Evolutionary conservation across 371 early-diverging fungal genomes (phyloP), one percentile per base, ranked within the genome.

Genomic region (Thermomucor indicae-seudaticae): DNA sequence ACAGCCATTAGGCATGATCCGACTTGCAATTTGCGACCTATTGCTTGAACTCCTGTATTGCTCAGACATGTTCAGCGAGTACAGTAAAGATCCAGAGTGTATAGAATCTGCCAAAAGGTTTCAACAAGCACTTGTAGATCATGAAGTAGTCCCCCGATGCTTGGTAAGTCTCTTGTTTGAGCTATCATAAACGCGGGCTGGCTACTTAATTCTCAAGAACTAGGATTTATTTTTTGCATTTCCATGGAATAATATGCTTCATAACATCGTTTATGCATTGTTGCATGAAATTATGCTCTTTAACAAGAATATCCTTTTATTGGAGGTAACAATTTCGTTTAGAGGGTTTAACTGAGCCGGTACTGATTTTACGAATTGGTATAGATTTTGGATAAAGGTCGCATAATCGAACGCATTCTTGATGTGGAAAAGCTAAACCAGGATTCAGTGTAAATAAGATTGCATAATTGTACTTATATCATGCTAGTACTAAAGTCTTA

Each of bases 211-310:
- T 25, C 19, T 29, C n/a, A 35, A 10, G 7, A 45, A 16, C 10
- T 38, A 61, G 61, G 56, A 61, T 16, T 17, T 56, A 10, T 61
- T 61, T 39, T 61, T 61, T 45, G 61, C 52, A 22, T 56, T 55
- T 35, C 56, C 61, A 24, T 51, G 20, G 34, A 55, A 54, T 34
- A 61, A 61, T 39, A 32, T 61, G 1, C 31, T 49, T 2, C 61
- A 61, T 34, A 45, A 46, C 10, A 42, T 49, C 1, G 43, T 56
- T 4, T 56, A 52, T 34, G 51, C 45, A 27, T n/a, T 55, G 27
- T 4, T 61, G 12, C 50, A 48, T 25, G 56, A 61, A 23, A 43
- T 52, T 12, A 14, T 58, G 5, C 11, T 37, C 16, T 37, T 14
- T 14, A 37, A 27, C 14, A n/a, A n/a, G n/a, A n/a, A n/a, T n/a